Conservation (phyloP, 1,284 basidiomycete genomes). For the Moniliophthora roreri region DNA sequence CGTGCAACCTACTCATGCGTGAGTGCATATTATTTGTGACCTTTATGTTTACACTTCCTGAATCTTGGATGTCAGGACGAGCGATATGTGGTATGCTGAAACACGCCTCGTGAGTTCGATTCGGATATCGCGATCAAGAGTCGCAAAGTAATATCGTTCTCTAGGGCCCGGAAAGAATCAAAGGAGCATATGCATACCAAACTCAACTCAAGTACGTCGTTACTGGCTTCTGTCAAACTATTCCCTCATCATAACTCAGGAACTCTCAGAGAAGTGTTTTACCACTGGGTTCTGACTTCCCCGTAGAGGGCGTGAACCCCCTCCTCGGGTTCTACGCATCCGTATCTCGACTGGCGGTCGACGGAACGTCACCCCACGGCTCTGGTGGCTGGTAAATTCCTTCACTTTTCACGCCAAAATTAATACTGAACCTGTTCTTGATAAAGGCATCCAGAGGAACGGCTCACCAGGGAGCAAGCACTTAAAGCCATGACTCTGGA, state of each 20-base stretch:
- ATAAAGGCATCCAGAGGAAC: constrained; percentile 68
- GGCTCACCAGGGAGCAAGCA: constrained; percentile 73
- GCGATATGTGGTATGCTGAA: constrained; percentile 92
- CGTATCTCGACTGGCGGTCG: constrained; percentile 65
- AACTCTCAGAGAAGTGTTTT: background rate
- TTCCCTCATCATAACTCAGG: background rate
- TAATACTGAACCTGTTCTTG: background rate
- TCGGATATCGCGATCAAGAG: too few species aligned
- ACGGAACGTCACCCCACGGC: constrained; percentile 82
- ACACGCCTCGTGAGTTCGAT: constrained; percentile 66
- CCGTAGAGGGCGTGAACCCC: constrained; percentile 76
- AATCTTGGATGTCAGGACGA: constrained; percentile 48
- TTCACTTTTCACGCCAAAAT: background rate
- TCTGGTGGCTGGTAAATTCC: constrained; percentile 68
- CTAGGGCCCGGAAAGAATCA: constrained; percentile 81
- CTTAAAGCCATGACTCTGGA: constrained; percentile 86
- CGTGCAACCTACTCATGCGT: constrained; percentile 93
- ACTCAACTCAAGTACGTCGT: constrained; percentile 64
- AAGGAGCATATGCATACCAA: constrained; percentile 88
- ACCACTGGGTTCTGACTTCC: constrained; percentile 18
- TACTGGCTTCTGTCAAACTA: background rate
- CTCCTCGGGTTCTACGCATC: constrained; percentile 87
- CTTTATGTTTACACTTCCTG: background rate
- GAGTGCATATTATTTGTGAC: constrained; percentile 25
- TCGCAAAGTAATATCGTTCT: too few species aligned